These are phyloP conservation scores for Protomyces lactucae-debilis DNA, from an alignment of 1,139 yeast species.

Conservation along the genomic window DNA sequence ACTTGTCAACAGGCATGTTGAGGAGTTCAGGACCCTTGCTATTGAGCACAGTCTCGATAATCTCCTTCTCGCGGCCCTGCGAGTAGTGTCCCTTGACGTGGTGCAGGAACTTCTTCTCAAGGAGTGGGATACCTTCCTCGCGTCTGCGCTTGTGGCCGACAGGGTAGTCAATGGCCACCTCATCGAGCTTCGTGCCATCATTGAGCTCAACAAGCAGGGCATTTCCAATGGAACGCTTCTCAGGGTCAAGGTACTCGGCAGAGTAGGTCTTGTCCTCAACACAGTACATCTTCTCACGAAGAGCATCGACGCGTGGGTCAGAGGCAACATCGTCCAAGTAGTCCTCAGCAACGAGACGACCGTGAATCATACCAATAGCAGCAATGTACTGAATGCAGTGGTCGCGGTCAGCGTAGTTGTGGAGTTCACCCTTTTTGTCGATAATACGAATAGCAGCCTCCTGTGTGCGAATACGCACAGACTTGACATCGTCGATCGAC, in stretches of 20 bases:
- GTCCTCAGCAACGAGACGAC: constrained; percentile 55
- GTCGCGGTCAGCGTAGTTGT: constrained; percentile 60
- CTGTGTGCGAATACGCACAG: constrained; percentile 52
- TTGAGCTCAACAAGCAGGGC: constrained; percentile 50
- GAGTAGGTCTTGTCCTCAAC: constrained; percentile 49
- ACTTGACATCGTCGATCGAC: constrained; percentile 48
- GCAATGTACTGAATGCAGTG: constrained; percentile 61
- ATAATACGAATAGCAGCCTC: constrained; percentile 58
- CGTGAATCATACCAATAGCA: constrained; percentile 53
- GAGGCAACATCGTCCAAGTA: constrained; percentile 51
- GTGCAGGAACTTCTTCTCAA: constrained; percentile 44
- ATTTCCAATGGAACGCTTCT: constrained; percentile 54
- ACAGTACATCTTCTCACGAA: constrained; percentile 53
- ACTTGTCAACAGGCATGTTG: constrained; percentile 22
- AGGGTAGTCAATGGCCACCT: constrained; percentile 53
- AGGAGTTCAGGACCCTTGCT: constrained; percentile 20
- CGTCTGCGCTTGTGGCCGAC: constrained; percentile 56
- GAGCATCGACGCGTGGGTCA: constrained; percentile 50
- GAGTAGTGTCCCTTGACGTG: constrained; percentile 24
- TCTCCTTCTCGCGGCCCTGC: constrained; percentile 26
- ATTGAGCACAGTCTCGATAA: constrained; percentile 22
- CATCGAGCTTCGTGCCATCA: constrained; percentile 53
- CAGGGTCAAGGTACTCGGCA: constrained; percentile 53
- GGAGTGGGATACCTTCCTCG: constrained; percentile 55
- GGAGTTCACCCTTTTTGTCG: constrained; percentile 54